Percentiles rank a stretch among this genome's conserved stretches.
Evolutionary conservation across 1,284 basidiomycete species (phyloP).

Genomic region (Coriolopsis trogii): DNA sequence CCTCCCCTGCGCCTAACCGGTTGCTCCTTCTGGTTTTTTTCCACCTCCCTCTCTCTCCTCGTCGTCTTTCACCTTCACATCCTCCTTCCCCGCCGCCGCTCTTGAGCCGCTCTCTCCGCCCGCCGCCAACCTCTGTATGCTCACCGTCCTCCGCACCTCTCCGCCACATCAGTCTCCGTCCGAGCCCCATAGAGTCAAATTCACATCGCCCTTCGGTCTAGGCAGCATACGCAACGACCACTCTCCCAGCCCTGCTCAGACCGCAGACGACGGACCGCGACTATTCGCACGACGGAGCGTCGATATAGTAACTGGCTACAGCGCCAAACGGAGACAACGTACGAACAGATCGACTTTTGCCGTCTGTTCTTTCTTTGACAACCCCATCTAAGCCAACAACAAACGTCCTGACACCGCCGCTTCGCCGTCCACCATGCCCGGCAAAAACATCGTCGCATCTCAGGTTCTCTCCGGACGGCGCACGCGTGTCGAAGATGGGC

Average conservation of each 20-base stretch:
- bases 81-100: constrained; percentile 16
- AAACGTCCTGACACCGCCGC: constrained; percentile 25
- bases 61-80: constrained; percentile 18
- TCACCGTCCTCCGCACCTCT: constrained; percentile 38
- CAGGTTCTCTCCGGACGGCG: constrained; percentile 34
- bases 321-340: constrained; percentile 28
- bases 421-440: constrained; percentile 38
- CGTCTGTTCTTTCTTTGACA: constrained; percentile 42
- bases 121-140: constrained; percentile 39
- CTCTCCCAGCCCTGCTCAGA: constrained; percentile 24
- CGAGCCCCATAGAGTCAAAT: constrained; percentile 41
- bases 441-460: constrained; percentile 38
- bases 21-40: constrained; percentile 29
- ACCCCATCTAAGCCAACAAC: constrained; percentile 26
- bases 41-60: constrained; percentile 20
- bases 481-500: constrained; percentile 44
- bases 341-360: constrained; percentile 34
- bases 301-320: constrained; percentile 29
- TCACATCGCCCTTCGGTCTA: constrained; percentile 46
- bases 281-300: constrained; percentile 30
- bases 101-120: constrained; percentile 18
- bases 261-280: constrained; percentile 20
- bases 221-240: constrained; percentile 30
- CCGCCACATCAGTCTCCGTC: constrained; percentile 38
- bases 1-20: constrained; percentile 31